A percentile compares a stretch with the other conserved stretches of the same genome.
These are phyloP conservation scores for Neopestalotiopsis sp. DNA, from an alignment of 2,329 filamentous ascomycete genomes.

Conservation along the genomic window DNA sequence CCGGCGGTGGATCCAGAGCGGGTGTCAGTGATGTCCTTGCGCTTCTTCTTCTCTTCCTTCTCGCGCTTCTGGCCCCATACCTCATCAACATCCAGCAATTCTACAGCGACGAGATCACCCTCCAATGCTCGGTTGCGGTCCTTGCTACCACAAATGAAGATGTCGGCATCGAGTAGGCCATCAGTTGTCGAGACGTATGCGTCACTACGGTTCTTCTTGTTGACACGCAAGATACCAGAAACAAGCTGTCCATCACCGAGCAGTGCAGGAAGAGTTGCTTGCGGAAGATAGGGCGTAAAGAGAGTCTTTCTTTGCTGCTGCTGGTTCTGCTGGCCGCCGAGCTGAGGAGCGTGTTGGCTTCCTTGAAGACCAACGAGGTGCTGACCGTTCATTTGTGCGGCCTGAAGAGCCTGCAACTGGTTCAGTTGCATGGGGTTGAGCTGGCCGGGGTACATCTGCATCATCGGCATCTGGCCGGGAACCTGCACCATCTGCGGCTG, in stretches of 20 bases:
- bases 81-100: conserved; percentile 96
- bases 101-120: conserved; percentile 92
- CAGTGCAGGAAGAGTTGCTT: conserved; percentile 89
- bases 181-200: conserved; percentile 96
- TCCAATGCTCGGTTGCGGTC: conserved; percentile 96
- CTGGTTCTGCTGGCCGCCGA: conserved; percentile 72
- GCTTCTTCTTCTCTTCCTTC: conserved; percentile 99
- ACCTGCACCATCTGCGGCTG: conserved; percentile 90
- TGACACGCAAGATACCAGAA: conserved; percentile 93
- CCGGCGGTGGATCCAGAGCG: conserved; percentile 78
- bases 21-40: conserved; percentile 96
- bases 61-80: conserved; percentile 99
- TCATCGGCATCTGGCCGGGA: conserved; percentile 82
- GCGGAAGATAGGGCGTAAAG: conserved; percentile 96
- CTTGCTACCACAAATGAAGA: conserved; percentile 99
- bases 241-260: conserved; percentile 92
- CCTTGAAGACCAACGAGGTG: conserved; percentile 70
- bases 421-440: conserved; percentile 86
- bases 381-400: conserved; percentile 81
- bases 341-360: conserved; percentile 74
- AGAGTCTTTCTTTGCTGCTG: conserved; percentile 96
- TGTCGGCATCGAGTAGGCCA: conserved; percentile 87
- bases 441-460: conserved; percentile 84
- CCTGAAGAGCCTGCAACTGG: conserved; percentile 91
- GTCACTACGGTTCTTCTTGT: conserved; percentile 99